phyloP scores from a whole-genome alignment of 495 filamentous ascomycete species.

The Mytilinidion resinicola region DNA sequence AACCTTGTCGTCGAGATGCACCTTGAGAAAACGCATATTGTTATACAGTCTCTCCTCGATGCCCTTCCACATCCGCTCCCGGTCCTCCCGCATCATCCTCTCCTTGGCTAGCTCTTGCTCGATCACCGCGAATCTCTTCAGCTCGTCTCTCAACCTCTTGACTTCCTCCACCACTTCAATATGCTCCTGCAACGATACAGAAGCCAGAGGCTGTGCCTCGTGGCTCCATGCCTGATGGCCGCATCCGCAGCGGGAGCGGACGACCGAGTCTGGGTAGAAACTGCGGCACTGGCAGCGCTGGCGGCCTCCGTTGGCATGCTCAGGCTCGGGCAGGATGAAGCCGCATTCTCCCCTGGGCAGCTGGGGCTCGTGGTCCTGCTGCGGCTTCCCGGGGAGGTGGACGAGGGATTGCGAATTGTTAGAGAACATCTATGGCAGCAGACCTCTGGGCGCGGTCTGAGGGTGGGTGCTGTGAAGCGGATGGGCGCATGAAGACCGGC shows the following conservation, averaged over 20 bases:
- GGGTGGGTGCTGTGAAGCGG: slow-evolving; percentile 8
- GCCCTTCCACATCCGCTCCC: slow-evolving; percentile 11
- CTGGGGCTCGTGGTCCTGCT: slow-evolving; percentile 12
- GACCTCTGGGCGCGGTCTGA: slow-evolving; percentile 17
- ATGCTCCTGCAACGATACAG: slow-evolving; percentile 25
- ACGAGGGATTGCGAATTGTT: slow-evolving; percentile 19
- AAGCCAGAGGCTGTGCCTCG: slow-evolving; percentile 19
- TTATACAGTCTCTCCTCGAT: slow-evolving; percentile 23
- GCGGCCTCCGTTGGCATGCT: slow-evolving; percentile 16
- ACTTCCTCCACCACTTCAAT: slow-evolving; percentile 22
- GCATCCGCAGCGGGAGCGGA: slow-evolving; percentile 33
- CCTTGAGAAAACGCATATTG: slow-evolving; percentile 25
- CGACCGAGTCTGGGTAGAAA: slow-evolving; percentile 24
- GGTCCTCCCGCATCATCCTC: slow-evolving; percentile 21
- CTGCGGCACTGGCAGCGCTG: slow-evolving; percentile 33
- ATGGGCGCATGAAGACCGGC: slow-evolving; percentile 21
- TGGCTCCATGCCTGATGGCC: slow-evolving; percentile 38
- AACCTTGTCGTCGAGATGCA: slow-evolving; percentile 31
- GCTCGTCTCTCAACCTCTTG: slow-evolving; percentile 21
- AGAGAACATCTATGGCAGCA: slow-evolving; percentile 24
- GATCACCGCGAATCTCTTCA: slow-evolving; percentile 13
- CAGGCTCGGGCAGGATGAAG: slow-evolving; percentile 26
- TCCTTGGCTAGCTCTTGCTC: slow-evolving; percentile 22
- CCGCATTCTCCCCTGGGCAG: slow-evolving; percentile 35
- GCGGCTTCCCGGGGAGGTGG: slow-evolving; percentile 26